Evolutionary conservation across 1,284 basidiomycete species (phyloP).

Genomic region (Malassezia dermatis): DNA sequence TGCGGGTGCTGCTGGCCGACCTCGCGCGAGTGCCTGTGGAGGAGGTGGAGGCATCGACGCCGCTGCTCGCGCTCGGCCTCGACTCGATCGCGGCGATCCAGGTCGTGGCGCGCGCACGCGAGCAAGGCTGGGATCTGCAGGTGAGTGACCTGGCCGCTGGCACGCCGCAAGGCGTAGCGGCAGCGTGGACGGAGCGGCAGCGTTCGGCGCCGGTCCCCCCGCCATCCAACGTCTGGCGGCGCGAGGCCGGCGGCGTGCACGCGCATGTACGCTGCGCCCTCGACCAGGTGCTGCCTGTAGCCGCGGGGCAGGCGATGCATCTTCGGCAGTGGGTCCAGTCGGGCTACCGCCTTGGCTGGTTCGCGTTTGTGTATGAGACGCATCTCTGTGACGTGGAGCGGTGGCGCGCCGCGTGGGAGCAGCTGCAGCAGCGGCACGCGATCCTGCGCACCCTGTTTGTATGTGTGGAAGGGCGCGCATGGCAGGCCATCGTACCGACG

Average conservation of each 20-base stretch:
- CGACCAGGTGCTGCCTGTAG: constrained; percentile 25
- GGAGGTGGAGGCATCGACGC: constrained; percentile 19
- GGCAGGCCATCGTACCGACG: constrained; percentile 20
- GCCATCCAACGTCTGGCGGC: not conserved
- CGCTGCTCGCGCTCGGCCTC: constrained; percentile 30
- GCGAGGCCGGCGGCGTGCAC: not conserved
- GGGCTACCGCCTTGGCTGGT: constrained; percentile 19
- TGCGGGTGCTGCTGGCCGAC: constrained; percentile 20
- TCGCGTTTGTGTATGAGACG: constrained; percentile 27
- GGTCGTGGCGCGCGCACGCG: constrained; percentile 29
- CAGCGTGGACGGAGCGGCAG: not conserved
- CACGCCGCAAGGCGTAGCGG: constrained; percentile 22
- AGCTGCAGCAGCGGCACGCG: constrained; percentile 23
- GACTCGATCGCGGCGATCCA: constrained; percentile 43
- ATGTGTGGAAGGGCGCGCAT: constrained; percentile 9
- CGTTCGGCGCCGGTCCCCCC: not conserved
- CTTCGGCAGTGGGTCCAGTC: constrained; percentile 22
- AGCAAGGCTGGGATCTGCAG: constrained; percentile 20
- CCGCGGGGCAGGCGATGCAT: constrained; percentile 31
- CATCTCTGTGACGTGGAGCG: not conserved
- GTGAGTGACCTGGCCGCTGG: constrained; percentile 30
- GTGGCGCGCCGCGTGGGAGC: constrained; percentile 23
- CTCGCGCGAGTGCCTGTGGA: constrained; percentile 16
- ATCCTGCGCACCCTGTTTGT: constrained; percentile 33
- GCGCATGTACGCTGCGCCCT: not conserved